phyloP scores from a whole-genome alignment of 805 yeast species.

The Kodamaea laetipori region DNA sequence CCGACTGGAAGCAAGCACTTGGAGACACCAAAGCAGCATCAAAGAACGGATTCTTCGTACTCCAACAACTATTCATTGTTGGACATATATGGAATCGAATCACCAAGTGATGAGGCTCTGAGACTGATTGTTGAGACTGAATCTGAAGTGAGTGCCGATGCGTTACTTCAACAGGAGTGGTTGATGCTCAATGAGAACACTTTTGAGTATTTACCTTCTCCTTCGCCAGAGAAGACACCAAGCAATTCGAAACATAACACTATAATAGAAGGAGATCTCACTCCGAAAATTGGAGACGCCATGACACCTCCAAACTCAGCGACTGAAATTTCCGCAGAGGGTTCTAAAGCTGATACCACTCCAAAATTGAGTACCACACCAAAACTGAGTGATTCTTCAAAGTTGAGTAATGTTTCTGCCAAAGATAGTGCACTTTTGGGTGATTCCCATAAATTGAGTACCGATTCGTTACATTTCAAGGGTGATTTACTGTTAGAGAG shows the following conservation, averaged over 20 bases:
- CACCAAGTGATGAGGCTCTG: slow-evolving; percentile 16
- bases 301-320: slow-evolving; percentile 1
- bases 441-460: no score
- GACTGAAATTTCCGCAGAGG: not conserved
- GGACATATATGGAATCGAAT: slow-evolving; percentile 36
- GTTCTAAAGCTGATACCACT: not conserved
- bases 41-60: slow-evolving; percentile 32
- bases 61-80: slow-evolving; percentile 41
- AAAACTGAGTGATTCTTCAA: no score
- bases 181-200: not conserved
- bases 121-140: not conserved
- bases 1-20: not conserved
- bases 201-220: not conserved
- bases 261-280: slow-evolving; percentile 2
- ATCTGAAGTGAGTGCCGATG: not conserved
- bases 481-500: no score
- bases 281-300: slow-evolving; percentile 1
- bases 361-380: no score
- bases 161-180: slow-evolving; percentile 4
- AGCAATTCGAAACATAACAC: slow-evolving; percentile 7
- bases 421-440: no score
- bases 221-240: slow-evolving; percentile 4
- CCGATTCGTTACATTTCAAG: no score
- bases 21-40: slow-evolving; percentile 23
- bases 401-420: no score